A percentile compares a stretch with the other conserved stretches of the same genome.
Conservation (phyloP, 192 early-diverging fungal genomes). For the Coemansia sp. region DNA sequence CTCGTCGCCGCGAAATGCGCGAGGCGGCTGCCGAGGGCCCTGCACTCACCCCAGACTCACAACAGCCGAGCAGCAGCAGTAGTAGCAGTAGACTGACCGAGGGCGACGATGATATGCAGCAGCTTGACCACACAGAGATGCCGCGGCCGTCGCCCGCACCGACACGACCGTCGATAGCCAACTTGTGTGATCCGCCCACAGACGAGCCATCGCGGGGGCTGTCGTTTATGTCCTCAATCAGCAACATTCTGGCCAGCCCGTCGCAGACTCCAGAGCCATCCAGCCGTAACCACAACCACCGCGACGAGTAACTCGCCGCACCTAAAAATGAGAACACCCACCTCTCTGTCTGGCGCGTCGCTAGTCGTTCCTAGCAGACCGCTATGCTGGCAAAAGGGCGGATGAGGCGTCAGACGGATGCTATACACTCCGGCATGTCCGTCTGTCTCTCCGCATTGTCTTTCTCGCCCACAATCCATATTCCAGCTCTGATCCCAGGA, state of each 20-base stretch:
- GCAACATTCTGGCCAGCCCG: slow-evolving; percentile 27
- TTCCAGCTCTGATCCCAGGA: neutral
- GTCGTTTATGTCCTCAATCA: slow-evolving; percentile 27
- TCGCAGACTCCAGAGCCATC: slow-evolving; percentile 18
- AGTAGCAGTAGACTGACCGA: slow-evolving; percentile 14
- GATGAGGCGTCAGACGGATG: slow-evolving; percentile 1
- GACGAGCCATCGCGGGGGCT: neutral
- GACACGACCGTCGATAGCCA: slow-evolving; percentile 38
- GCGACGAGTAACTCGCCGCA: slow-evolving; percentile 4
- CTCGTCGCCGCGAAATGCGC: slow-evolving; percentile 42
- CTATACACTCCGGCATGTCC: neutral
- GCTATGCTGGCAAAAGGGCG: neutral
- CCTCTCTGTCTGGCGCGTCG: neutral
- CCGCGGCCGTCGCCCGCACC: slow-evolving; percentile 11
- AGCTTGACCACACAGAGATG: neutral
- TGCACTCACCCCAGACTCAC: neutral
- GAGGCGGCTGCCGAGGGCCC: slow-evolving; percentile 16
- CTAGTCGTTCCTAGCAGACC: neutral
- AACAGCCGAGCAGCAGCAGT: slow-evolving; percentile 9
- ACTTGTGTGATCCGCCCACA: slow-evolving; percentile 19
- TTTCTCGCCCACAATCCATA: neutral
- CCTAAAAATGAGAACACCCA: neutral
- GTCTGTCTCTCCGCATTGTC: neutral
- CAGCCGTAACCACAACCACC: slow-evolving; percentile 1
- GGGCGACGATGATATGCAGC: slow-evolving; percentile 11